phyloP scores from a whole-genome alignment of 1,284 basidiomycete genomes.

The Trametes hirsuta region DNA sequence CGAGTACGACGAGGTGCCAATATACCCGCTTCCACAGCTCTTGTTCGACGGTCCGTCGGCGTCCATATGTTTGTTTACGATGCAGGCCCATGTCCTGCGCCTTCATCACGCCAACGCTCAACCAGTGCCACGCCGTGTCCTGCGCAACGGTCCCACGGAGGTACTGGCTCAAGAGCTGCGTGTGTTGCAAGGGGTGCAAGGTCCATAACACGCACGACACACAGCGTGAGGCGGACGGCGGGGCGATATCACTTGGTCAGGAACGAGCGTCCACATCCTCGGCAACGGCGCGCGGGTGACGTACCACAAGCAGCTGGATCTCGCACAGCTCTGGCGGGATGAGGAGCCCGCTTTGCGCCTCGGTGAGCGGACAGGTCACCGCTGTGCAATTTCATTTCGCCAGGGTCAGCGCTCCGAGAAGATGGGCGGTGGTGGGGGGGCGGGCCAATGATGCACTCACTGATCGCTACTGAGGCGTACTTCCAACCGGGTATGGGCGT shows the following conservation, averaged over 20 bases:
- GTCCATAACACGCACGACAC: background rate
- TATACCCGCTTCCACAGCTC: constrained; percentile 55
- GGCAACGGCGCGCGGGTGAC: background rate
- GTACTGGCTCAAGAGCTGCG: constrained; percentile 35
- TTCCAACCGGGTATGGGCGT: constrained; percentile 25
- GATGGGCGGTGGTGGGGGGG: background rate
- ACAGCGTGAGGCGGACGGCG: background rate
- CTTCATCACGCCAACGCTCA: constrained; percentile 48
- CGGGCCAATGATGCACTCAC: constrained; percentile 8
- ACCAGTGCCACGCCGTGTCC: constrained; percentile 43
- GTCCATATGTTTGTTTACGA: constrained; percentile 38
- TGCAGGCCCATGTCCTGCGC: constrained; percentile 49
- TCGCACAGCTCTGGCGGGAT: constrained; percentile 33
- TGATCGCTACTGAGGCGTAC: constrained; percentile 21
- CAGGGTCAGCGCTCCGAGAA: background rate
- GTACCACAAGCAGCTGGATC: constrained; percentile 31
- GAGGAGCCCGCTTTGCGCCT: constrained; percentile 21
- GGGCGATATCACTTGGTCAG: too few species aligned
- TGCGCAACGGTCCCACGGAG: constrained; percentile 31
- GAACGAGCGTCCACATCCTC: too few species aligned
- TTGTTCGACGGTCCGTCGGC: constrained; percentile 40
- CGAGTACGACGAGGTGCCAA: constrained; percentile 55
- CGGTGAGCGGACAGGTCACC: constrained; percentile 17
- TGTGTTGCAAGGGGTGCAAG: background rate
- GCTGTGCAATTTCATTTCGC: background rate